Percentiles rank a stretch among this genome's conserved stretches.
These are phyloP conservation scores for Baudoinia panamericana DNA, from an alignment of 495 filamentous ascomycete species.

Conservation along the genomic window DNA sequence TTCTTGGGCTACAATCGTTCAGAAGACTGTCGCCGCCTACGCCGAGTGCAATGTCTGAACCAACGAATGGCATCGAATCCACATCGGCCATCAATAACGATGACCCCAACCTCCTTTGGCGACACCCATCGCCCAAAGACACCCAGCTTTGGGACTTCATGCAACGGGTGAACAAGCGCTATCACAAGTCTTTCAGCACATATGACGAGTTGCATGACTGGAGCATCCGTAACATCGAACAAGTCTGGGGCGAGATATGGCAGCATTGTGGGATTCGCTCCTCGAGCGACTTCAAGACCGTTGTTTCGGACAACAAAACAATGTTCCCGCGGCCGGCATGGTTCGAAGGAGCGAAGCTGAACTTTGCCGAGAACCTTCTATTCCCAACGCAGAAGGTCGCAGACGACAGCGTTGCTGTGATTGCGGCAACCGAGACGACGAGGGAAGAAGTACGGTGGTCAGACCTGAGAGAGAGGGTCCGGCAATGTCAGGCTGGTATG, in stretches of 20 bases:
- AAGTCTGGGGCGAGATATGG: slow-evolving; percentile 84
- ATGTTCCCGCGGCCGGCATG: slow-evolving; percentile 82
- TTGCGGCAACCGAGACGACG: slow-evolving; percentile 59
- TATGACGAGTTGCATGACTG: slow-evolving; percentile 68
- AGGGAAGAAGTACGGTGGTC: slow-evolving; percentile 65
- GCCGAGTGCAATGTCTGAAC: too few relatives aligned
- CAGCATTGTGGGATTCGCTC: slow-evolving; percentile 60
- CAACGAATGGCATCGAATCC: too few relatives aligned
- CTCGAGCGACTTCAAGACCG: slow-evolving; percentile 47
- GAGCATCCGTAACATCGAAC: slow-evolving; percentile 61
- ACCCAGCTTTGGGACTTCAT: slow-evolving; percentile 35
- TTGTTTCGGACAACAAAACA: slow-evolving; percentile 46
- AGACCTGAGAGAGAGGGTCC: slow-evolving; percentile 64
- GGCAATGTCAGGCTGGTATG: slow-evolving; percentile 57
- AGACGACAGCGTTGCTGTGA: slow-evolving; percentile 48
- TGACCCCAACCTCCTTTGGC: slow-evolving; percentile 30
- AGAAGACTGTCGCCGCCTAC: too few relatives aligned
- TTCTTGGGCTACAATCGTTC: too few relatives aligned
- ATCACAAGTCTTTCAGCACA: slow-evolving; percentile 44
- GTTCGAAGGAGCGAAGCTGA: slow-evolving; percentile 64
- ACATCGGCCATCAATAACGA: too few relatives aligned
- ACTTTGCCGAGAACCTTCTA: slow-evolving; percentile 87
- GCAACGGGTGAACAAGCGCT: slow-evolving; percentile 50
- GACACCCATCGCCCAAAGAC: slow-evolving; percentile 34
- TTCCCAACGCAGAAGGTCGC: slow-evolving; percentile 51